phyloP scores from a whole-genome alignment of 1,284 basidiomycete genomes.

The Marasmius sp. region DNA sequence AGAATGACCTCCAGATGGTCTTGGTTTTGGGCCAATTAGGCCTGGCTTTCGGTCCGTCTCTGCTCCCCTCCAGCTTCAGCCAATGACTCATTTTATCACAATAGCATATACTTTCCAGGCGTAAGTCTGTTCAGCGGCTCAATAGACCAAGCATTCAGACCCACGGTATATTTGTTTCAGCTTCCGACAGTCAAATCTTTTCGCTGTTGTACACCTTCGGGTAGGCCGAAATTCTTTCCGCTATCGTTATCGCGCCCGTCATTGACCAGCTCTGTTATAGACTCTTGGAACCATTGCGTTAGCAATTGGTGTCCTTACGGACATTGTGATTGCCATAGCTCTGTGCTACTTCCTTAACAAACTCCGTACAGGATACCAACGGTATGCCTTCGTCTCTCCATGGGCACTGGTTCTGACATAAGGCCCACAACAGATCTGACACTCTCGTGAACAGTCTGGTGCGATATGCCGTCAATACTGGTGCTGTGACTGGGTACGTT shows the following conservation, averaged over 20 bases:
- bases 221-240: conserved; percentile 18
- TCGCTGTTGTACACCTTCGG: conserved; percentile 32
- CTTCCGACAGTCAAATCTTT: conserved; percentile 36
- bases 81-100: conserved; percentile 1
- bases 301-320: conserved; percentile 43
- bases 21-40: conserved; percentile 39
- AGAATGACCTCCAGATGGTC: conserved; percentile 34
- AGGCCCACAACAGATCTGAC: conserved; percentile 43
- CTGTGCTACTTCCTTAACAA: conserved; percentile 52
- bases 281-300: conserved; percentile 39
- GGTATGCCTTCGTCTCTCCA: conserved; percentile 27
- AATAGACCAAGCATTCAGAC: neutral
- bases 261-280: conserved; percentile 28
- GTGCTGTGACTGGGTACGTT: conserved; percentile 55
- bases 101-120: conserved; percentile 46
- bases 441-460: conserved; percentile 52
- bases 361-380: conserved; percentile 45
- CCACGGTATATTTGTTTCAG: conserved; percentile 13
- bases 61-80: neutral
- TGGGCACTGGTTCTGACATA: no score
- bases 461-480: conserved; percentile 54
- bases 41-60: conserved; percentile 31
- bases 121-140: conserved; percentile 27
- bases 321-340: conserved; percentile 45
- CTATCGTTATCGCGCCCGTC: neutral